Evolutionary conservation across 306 rosid species (phyloP).

Genomic region (Acacia crassicarpa): DNA sequence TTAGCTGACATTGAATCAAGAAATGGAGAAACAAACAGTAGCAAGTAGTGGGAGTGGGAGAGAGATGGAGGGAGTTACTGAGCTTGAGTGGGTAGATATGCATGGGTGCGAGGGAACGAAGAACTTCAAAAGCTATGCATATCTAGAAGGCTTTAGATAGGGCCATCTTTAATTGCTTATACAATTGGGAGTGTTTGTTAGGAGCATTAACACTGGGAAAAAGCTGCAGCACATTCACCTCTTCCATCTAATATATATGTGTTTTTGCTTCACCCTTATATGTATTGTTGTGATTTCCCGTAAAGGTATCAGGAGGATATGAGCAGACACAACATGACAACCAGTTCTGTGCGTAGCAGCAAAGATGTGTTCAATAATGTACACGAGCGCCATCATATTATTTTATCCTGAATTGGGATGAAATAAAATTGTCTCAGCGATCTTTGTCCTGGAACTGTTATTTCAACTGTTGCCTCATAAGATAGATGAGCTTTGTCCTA

Average conservation of each 20-base stretch:
- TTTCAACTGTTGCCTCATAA: neutral
- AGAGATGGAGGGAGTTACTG: neutral
- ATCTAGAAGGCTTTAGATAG: slow-evolving; percentile 27
- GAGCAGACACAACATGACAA: neutral
- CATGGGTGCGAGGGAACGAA: slow-evolving; percentile 24
- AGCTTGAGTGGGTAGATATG: neutral
- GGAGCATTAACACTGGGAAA: slow-evolving; percentile 46
- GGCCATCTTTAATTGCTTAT: slow-evolving; percentile 14
- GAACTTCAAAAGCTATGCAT: slow-evolving; percentile 19
- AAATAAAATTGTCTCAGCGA: neutral
- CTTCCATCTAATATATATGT: neutral
- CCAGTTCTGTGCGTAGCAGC: neutral
- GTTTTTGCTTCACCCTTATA: neutral
- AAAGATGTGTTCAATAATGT: neutral
- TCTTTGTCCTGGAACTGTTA: neutral
- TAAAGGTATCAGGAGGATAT: neutral
- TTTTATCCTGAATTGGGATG: slow-evolving; percentile 3
- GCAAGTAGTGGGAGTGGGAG: neutral
- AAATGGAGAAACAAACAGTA: neutral
- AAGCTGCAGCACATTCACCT: neutral
- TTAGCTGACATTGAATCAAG: slow-evolving; percentile 4
- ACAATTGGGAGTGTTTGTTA: slow-evolving; percentile 54
- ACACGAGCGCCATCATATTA: neutral
- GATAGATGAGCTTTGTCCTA: neutral
- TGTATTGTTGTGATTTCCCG: neutral